Base-by-base conservation (phyloP, 805 yeast genomes). In the Kodamaea leandrae region DNA sequence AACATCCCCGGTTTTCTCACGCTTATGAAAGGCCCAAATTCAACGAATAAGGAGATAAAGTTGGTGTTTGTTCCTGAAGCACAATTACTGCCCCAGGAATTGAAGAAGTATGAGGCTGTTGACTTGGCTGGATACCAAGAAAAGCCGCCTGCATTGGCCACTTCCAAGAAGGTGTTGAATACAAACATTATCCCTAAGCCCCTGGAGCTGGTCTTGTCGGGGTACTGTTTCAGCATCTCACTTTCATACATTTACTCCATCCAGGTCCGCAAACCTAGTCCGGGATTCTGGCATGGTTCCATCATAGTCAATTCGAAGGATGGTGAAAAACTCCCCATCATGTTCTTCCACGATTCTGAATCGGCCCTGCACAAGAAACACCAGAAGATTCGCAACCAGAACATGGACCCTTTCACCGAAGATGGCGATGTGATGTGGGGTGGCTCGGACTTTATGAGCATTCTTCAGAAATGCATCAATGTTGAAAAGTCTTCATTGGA, bases 281-380 rank as follows among this genome's bases (percentile, higher is more conserved):
- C 79, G 12, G 95, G 90, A 2, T 82, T 89, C 80, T 91, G 97
- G 96, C 79, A 77, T 63, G 99, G 99, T 0, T 86, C 96, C 0
- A 66, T 91, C 12, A 68, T 88, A 2, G 61, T 93, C 20, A 83
- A 87, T 60, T 77, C 91, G 1, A 76, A 77, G 48, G 66, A 78
- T 66, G 78, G 78, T 6, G 83, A 78, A 41, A 78, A 80, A 32
- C 63, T 88, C 13, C 98, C 98, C 0, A 83, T 89, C 4, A 54
- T 93, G 29, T 93, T 90, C 60, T 90, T 93, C 68, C 99, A 93
- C 61, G 99, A 93, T 56, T 84, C 86, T 41, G 90, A 86, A 51
- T 78, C 83, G 24, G 82, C 86, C 5, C 83, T 91, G 29, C 87
- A 96, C 0, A 65, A 74, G 37, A 63, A 74, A 45, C 82, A 77